Percentiles rank a stretch among this genome's conserved stretches.
Conservation (phyloP, 2,329 filamentous ascomycete genomes). For the Macroventuria anomochaeta region DNA sequence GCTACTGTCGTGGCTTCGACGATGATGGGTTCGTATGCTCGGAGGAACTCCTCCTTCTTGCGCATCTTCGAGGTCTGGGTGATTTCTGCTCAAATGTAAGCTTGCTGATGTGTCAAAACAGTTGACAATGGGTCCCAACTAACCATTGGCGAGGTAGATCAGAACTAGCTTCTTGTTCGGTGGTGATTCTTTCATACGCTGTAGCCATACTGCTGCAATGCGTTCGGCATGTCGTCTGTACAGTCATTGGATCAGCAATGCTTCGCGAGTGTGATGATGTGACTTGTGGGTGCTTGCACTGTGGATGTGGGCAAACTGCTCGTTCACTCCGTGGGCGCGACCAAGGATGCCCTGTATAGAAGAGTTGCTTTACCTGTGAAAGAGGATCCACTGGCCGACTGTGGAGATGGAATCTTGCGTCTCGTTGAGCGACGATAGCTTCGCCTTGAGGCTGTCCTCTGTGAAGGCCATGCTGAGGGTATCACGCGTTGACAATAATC, state of each 20-base stretch:
- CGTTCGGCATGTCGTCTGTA: constrained; percentile 86
- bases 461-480: constrained; percentile 79
- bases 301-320: not conserved
- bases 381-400: constrained; percentile 99
- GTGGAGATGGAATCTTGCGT: constrained; percentile 97
- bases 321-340: constrained; percentile 9
- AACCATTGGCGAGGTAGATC: constrained; percentile 94
- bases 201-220: constrained; percentile 90
- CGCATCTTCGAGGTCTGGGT: constrained; percentile 94
- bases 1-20: constrained; percentile 89
- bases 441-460: constrained; percentile 92
- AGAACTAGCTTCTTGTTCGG: constrained; percentile 86
- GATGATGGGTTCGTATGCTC: constrained; percentile 89
- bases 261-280: not conserved
- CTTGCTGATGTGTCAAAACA: not conserved
- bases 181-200: constrained; percentile 84
- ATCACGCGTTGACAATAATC: constrained; percentile 32
- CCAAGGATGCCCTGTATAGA: not conserved
- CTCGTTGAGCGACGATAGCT: constrained; percentile 94
- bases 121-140: constrained; percentile 29
- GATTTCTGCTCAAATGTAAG: constrained; percentile 68
- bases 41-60: constrained; percentile 88
- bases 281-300: not conserved
- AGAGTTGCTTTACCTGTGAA: constrained; percentile 75
- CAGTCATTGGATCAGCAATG: constrained; percentile 25